phyloP scores from a whole-genome alignment of 2,329 filamentous ascomycete genomes.

The Pyrenophora teres region DNA sequence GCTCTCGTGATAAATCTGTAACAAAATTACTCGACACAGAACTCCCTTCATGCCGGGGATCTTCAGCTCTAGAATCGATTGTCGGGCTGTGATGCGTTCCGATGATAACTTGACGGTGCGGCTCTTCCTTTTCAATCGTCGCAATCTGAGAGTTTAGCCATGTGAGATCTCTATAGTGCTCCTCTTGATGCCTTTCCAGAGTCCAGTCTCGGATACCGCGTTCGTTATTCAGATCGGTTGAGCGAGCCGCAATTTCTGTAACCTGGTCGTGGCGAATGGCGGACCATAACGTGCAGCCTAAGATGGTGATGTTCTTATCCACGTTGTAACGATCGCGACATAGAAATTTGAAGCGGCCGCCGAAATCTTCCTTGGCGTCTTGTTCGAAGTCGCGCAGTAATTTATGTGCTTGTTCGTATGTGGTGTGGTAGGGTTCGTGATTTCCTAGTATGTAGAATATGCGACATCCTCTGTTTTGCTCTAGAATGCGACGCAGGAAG shows the following conservation, averaged over 20 bases:
- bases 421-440: conserved; percentile 21
- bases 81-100: conserved; percentile 54
- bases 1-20: conserved; percentile 47
- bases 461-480: background rate
- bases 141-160: conserved; percentile 51
- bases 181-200: conserved; percentile 45
- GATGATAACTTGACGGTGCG: conserved; percentile 42
- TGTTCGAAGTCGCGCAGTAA: conserved; percentile 18
- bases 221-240: conserved; percentile 27
- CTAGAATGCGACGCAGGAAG: conserved; percentile 15
- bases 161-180: conserved; percentile 48
- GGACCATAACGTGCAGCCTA: conserved; percentile 29
- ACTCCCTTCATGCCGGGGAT: conserved; percentile 41
- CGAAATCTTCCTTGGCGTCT: conserved; percentile 3
- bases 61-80: conserved; percentile 36
- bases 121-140: conserved; percentile 22
- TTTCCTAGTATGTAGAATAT: conserved; percentile 31
- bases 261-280: conserved; percentile 7
- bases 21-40: conserved; percentile 43
- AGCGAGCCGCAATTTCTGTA: background rate
- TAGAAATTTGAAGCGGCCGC: conserved; percentile 23
- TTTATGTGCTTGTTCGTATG: background rate
- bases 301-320: conserved; percentile 15
- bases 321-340: conserved; percentile 21
- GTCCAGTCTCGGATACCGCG: conserved; percentile 43